Percentiles rank a stretch among this genome's conserved stretches.
These are phyloP conservation scores for Kwoniella heveanensis DNA, from an alignment of 768 basidiomycete species.

Conservation along the genomic window DNA sequence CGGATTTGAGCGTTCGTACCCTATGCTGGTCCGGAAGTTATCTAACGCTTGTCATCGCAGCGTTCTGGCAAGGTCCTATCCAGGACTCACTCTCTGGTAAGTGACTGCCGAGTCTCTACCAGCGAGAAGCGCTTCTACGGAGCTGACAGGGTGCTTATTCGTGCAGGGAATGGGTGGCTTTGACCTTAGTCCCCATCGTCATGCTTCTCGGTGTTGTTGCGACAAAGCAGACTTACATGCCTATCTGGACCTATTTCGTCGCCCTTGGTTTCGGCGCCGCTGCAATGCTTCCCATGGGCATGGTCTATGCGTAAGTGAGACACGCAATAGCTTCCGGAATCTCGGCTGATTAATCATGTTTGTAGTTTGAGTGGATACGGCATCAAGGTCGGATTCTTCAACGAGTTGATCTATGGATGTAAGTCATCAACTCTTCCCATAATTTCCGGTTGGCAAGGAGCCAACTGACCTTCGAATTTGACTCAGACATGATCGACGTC, in stretches of 20 bases:
- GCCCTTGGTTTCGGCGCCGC: slow-evolving; percentile 21
- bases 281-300: slow-evolving; percentile 20
- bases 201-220: slow-evolving; percentile 10
- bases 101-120: not conserved
- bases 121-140: too few species aligned
- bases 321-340: not conserved
- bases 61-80: slow-evolving; percentile 4
- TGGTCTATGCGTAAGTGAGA: slow-evolving; percentile 12
- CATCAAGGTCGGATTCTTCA: slow-evolving; percentile 25
- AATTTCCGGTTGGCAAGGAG: too few species aligned
- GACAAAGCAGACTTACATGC: slow-evolving; percentile 12
- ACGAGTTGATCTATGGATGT: slow-evolving; percentile 24
- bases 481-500: slow-evolving; percentile 22
- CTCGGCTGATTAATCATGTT: not conserved
- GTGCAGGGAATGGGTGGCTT: slow-evolving; percentile 15
- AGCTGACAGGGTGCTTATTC: not conserved
- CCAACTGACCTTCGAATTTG: not conserved
- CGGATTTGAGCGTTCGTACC: too few species aligned
- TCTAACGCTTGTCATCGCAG: not conserved
- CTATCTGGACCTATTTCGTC: slow-evolving; percentile 20
- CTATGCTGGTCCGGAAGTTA: too few species aligned
- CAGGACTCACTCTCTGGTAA: slow-evolving; percentile 18
- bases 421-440: not conserved
- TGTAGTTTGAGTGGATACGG: slow-evolving; percentile 9
- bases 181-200: slow-evolving; percentile 14